Evolutionary conservation across 257 asterid genomes (phyloP).

Genomic region (Primulina huaijiensis): DNA sequence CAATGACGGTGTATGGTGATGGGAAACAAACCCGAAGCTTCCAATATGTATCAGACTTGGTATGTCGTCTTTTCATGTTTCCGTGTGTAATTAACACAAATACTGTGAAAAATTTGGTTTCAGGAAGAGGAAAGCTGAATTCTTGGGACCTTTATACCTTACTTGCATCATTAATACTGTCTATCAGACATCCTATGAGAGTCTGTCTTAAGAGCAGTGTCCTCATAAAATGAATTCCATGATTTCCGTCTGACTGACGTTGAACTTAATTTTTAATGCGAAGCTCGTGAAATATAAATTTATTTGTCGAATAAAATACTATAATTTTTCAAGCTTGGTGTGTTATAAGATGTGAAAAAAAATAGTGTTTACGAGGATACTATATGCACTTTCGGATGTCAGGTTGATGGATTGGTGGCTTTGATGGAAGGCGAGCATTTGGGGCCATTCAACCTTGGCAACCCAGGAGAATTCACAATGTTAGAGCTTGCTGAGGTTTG

Average conservation of each 20-base stretch:
- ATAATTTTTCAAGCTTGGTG: neutral
- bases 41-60: slow-evolving; percentile 93
- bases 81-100: neutral
- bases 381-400: slow-evolving; percentile 13
- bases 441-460: slow-evolving; percentile 73
- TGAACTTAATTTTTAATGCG: neutral
- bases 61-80: slow-evolving; percentile 36
- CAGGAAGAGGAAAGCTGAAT: neutral
- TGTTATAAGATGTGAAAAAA: too few relatives aligned
- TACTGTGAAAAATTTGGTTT: neutral
- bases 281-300: neutral
- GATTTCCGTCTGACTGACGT: neutral
- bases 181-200: neutral
- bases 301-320: neutral
- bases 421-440: slow-evolving; percentile 73
- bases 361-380: neutral
- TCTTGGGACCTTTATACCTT: neutral
- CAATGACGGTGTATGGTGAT: slow-evolving; percentile 90
- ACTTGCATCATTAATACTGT: neutral
- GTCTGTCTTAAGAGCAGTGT: neutral
- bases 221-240: neutral
- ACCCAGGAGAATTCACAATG: slow-evolving; percentile 74
- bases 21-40: slow-evolving; percentile 95
- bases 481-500: slow-evolving; percentile 70
- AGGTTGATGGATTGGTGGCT: slow-evolving; percentile 67